A percentile compares a stretch with the other conserved stretches of the same genome.
phyloP scores from a whole-genome alignment of 2,329 filamentous ascomycete species.

The Alternaria arbusti region DNA sequence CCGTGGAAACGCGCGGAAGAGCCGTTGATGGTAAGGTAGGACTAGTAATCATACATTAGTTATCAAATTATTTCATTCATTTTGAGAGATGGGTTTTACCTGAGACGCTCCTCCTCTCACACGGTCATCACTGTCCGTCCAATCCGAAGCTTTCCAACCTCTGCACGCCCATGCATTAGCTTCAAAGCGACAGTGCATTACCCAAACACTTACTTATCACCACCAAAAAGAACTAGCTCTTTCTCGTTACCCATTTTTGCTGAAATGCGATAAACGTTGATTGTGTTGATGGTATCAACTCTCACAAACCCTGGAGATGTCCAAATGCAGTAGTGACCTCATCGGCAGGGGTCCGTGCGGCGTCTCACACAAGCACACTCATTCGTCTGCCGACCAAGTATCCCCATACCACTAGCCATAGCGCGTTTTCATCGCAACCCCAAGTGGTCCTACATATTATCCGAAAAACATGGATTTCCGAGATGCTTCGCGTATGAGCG shows the following conservation, averaged over 20 bases:
- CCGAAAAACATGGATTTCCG: conserved; percentile 41
- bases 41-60: conserved; percentile 44
- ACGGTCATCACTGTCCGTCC: conserved; percentile 75
- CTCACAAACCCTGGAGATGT: neutral
- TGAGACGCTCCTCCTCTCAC: conserved; percentile 76
- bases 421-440: neutral
- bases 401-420: neutral
- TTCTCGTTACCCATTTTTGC: conserved; percentile 25
- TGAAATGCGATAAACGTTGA: neutral
- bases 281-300: neutral
- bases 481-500: conserved; percentile 30
- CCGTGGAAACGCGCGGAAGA: conserved; percentile 66
- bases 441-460: neutral
- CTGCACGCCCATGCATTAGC: conserved; percentile 44
- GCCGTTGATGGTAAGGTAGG: conserved; percentile 51
- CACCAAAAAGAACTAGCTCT: conserved; percentile 39
- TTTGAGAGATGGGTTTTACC: conserved; percentile 35
- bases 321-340: conserved; percentile 16
- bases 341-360: conserved; percentile 7
- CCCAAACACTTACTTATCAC: conserved; percentile 28
- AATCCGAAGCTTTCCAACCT: conserved; percentile 65
- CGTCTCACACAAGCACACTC: neutral
- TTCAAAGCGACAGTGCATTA: neutral
- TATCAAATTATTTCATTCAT: neutral
- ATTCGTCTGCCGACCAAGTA: neutral